Conservation (phyloP, 169 alveolate genomes). For the Eimeria praecox region DNA sequence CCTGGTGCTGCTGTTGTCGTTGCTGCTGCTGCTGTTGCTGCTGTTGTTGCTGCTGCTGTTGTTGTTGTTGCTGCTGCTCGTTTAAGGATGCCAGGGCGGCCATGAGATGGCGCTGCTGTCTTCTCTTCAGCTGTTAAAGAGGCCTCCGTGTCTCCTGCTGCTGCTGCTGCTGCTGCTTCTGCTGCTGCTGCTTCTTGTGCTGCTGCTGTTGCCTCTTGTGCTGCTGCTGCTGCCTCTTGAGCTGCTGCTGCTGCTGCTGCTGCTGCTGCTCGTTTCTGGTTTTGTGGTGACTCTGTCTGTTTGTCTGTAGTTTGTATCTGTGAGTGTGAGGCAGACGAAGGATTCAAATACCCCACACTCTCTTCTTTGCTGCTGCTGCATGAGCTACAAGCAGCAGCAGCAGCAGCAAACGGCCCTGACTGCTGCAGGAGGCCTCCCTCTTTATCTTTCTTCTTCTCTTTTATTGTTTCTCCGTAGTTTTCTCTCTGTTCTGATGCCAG, state of each 20-base stretch:
- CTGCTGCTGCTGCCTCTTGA: neutral
- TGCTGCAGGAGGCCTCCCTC: neutral
- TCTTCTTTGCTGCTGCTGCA: neutral
- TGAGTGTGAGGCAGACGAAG: neutral
- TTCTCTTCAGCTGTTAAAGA: neutral
- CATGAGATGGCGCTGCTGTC: neutral
- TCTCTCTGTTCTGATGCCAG: neutral
- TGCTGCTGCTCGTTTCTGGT: neutral
- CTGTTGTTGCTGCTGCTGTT: neutral
- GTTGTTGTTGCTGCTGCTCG: neutral
- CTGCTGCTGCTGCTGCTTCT: slow-evolving; percentile 19
- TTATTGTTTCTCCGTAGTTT: neutral
- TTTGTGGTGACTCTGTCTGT: too few species aligned
- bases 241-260: neutral
- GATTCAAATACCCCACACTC: neutral
- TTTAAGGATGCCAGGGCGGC: neutral
- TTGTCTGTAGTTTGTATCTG: neutral
- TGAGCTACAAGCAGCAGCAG: neutral
- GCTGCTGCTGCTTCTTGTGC: neutral
- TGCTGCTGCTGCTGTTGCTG: slow-evolving; percentile 20
- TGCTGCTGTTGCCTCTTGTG: neutral
- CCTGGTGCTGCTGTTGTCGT: neutral
- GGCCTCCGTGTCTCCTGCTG: neutral
- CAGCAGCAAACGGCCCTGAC: neutral
- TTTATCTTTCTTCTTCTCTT: neutral